phyloP scores from a whole-genome alignment of 768 basidiomycete species.

The Boletus bicolor region DNA sequence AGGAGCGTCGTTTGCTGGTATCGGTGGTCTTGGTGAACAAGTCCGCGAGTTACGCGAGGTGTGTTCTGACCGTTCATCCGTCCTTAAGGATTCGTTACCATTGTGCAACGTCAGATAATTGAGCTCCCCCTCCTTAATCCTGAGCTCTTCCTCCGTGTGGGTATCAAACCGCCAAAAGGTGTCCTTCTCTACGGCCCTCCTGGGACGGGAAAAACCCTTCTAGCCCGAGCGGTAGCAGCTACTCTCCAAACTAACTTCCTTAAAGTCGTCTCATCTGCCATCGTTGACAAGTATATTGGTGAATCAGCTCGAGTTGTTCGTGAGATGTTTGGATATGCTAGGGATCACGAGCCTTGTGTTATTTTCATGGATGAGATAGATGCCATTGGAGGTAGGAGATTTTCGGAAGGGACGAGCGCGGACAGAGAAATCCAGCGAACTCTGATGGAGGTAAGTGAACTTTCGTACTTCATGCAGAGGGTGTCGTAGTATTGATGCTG shows the following conservation, averaged over 20 bases:
- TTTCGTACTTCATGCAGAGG: not conserved
- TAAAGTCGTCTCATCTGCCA: slow-evolving; percentile 97
- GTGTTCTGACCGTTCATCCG: slow-evolving; percentile 21
- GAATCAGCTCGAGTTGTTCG: slow-evolving; percentile 94
- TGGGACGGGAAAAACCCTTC: slow-evolving; percentile 93
- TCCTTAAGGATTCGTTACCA: not conserved
- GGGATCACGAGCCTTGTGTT: slow-evolving; percentile 96
- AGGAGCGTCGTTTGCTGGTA: slow-evolving; percentile 92
- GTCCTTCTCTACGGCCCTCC: slow-evolving; percentile 96
- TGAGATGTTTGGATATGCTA: slow-evolving; percentile 99
- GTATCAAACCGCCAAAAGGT: slow-evolving; percentile 95
- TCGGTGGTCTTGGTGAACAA: slow-evolving; percentile 94
- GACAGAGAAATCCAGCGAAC: slow-evolving; percentile 99
- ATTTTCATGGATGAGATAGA: slow-evolving; percentile 99
- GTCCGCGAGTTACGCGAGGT: slow-evolving; percentile 95
- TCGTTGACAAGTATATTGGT: slow-evolving; percentile 98
- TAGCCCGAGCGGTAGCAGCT: slow-evolving; percentile 94
- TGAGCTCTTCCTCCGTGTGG: slow-evolving; percentile 92
- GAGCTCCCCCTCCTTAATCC: slow-evolving; percentile 93
- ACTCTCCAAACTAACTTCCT: slow-evolving; percentile 95
- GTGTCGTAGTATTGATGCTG: not conserved
- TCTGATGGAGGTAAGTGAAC: slow-evolving; percentile 78
- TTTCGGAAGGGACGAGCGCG: slow-evolving; percentile 95
- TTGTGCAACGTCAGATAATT: slow-evolving; percentile 62
- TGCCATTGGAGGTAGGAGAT: slow-evolving; percentile 89